These are phyloP conservation scores for Ophiostoma perfectum DNA, from an alignment of 2,329 filamentous ascomycete genomes.

Conservation along the genomic window DNA sequence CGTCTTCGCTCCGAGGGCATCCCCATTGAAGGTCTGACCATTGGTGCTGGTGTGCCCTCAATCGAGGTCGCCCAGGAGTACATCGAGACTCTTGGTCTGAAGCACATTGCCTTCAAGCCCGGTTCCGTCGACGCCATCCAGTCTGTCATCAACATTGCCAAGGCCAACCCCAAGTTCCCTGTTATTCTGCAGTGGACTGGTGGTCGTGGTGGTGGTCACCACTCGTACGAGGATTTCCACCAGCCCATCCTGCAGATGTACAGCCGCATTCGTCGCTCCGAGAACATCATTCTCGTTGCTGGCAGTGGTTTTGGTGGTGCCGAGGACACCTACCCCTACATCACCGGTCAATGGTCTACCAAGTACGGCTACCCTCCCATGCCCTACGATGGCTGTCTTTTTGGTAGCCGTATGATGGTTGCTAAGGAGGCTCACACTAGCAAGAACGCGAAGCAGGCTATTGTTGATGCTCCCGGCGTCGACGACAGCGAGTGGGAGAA, in stretches of 20 bases:
- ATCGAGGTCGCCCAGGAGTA: constrained; percentile 91
- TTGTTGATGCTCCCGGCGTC: constrained; percentile 77
- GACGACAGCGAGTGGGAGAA: constrained; percentile 83
- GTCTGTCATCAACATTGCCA: constrained; percentile 84
- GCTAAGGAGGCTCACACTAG: constrained; percentile 89
- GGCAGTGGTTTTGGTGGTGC: constrained; percentile 88
- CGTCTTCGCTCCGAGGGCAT: constrained; percentile 78
- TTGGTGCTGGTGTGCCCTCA: constrained; percentile 88
- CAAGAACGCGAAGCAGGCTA: constrained; percentile 80
- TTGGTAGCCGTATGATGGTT: constrained; percentile 92
- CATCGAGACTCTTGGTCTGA: constrained; percentile 84
- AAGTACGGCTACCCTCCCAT: constrained; percentile 83
- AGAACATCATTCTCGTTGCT: constrained; percentile 83
- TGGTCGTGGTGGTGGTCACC: constrained; percentile 86
- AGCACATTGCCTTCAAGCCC: constrained; percentile 93
- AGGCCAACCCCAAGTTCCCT: constrained; percentile 90
- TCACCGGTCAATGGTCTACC: constrained; percentile 83
- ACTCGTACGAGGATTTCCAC: constrained; percentile 94
- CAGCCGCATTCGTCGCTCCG: constrained; percentile 72
- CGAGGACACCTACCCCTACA: constrained; percentile 86
- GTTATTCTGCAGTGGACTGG: constrained; percentile 92
- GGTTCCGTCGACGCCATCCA: constrained; percentile 86
- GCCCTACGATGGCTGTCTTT: constrained; percentile 89
- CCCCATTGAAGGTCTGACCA: constrained; percentile 85
- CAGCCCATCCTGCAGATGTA: constrained; percentile 90